Evolutionary conservation across 495 filamentous ascomycete species (phyloP).

Genomic region (Aspergillus cavernicola): DNA sequence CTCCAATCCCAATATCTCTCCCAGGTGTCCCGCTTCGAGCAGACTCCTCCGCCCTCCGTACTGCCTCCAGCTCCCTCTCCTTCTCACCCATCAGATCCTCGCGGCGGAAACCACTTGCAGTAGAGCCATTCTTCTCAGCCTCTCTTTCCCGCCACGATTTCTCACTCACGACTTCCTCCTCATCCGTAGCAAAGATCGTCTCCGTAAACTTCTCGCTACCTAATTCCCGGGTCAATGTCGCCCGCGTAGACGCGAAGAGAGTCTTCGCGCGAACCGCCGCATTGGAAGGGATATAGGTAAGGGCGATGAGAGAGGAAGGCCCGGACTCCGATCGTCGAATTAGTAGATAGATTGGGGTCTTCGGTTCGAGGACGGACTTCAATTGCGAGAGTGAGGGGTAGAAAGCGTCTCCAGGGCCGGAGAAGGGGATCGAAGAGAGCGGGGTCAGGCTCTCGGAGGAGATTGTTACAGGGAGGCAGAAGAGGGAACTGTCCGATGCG

Average conservation of each 20-base stretch:
- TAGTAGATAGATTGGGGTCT: slow-evolving; percentile 78
- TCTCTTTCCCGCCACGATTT: slow-evolving; percentile 77
- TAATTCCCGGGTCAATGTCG: slow-evolving; percentile 80
- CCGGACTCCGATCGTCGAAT: slow-evolving; percentile 61
- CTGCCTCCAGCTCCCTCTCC: slow-evolving; percentile 72
- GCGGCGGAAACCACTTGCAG: slow-evolving; percentile 20
- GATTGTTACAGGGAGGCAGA: slow-evolving; percentile 82
- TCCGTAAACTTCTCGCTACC: slow-evolving; percentile 85
- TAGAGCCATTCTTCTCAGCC: slow-evolving; percentile 44
- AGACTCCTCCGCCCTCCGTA: slow-evolving; percentile 76
- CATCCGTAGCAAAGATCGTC: slow-evolving; percentile 70
- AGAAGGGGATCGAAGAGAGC: slow-evolving; percentile 52
- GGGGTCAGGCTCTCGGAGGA: slow-evolving; percentile 69
- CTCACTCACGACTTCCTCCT: slow-evolving; percentile 60
- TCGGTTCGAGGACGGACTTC: slow-evolving; percentile 67
- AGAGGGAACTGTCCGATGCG: slow-evolving; percentile 57
- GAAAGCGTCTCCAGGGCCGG: slow-evolving; percentile 45
- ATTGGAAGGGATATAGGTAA: slow-evolving; percentile 87
- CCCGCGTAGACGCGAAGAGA: slow-evolving; percentile 84
- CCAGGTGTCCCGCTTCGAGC: slow-evolving; percentile 66
- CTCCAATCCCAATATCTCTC: slow-evolving; percentile 50
- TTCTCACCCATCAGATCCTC: slow-evolving; percentile 82
- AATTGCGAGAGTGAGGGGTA: slow-evolving; percentile 59
- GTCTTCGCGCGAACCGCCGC: slow-evolving; percentile 94
- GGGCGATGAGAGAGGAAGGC: slow-evolving; percentile 56